These are phyloP conservation scores for Schoenoplectus tabernaemontani DNA, from an alignment of 202 grass and related monocot genomes.

Conservation along the genomic window DNA sequence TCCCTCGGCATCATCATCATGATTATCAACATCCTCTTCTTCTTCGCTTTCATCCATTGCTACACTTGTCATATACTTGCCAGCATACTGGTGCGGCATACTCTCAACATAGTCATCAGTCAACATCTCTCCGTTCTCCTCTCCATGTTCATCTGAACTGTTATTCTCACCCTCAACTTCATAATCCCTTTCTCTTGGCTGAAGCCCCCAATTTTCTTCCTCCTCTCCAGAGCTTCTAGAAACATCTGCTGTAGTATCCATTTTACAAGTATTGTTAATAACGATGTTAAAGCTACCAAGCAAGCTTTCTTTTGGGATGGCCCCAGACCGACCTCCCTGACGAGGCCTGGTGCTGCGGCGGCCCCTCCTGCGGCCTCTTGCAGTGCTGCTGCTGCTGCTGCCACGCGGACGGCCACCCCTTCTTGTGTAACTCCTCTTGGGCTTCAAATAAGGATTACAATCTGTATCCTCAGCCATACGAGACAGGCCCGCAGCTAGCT, in stretches of 20 bases:
- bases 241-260: slow-evolving; percentile 25
- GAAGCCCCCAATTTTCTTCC: slow-evolving; percentile 63
- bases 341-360: slow-evolving; percentile 64
- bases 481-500: slow-evolving; percentile 38
- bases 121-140: slow-evolving; percentile 51
- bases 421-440: slow-evolving; percentile 41
- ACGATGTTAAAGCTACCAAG: slow-evolving; percentile 64
- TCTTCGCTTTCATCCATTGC: slow-evolving; percentile 51
- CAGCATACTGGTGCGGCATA: slow-evolving; percentile 3
- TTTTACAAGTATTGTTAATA: slow-evolving; percentile 16
- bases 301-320: slow-evolving; percentile 49
- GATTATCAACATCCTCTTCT: slow-evolving; percentile 29
- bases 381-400: not conserved
- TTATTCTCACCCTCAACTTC: slow-evolving; percentile 39
- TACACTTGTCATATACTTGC: slow-evolving; percentile 37
- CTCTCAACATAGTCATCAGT: slow-evolving; percentile 44
- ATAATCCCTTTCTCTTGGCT: slow-evolving; percentile 31
- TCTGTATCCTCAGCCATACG: slow-evolving; percentile 25
- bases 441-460: slow-evolving; percentile 31
- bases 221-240: slow-evolving; percentile 65
- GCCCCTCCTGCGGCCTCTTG: slow-evolving; percentile 39
- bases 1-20: slow-evolving; percentile 34
- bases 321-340: slow-evolving; percentile 42
- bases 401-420: slow-evolving; percentile 46
- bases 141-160: slow-evolving; percentile 41